These are phyloP conservation scores for Fomitopsis pinicola DNA, from an alignment of 1,284 basidiomycete species.

Conservation along the genomic window DNA sequence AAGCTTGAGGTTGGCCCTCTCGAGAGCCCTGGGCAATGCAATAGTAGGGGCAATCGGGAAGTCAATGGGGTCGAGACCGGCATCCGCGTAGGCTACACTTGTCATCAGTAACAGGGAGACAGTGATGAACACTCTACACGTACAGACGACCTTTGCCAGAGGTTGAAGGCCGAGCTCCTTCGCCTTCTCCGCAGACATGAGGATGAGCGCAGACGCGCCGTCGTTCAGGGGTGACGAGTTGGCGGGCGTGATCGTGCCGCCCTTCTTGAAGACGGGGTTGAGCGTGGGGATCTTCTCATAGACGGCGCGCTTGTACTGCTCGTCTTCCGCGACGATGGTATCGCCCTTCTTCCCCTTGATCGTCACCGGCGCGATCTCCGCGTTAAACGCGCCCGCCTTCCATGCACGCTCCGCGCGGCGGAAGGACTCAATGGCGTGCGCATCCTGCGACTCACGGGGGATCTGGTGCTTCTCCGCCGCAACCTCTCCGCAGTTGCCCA, in stretches of 20 bases:
- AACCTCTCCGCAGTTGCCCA: conserved; percentile 94
- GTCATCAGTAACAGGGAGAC: conserved; percentile 11
- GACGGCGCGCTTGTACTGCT: conserved; percentile 96
- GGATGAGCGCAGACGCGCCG: conserved; percentile 93
- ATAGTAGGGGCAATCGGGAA: conserved; percentile 95
- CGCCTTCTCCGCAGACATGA: conserved; percentile 90
- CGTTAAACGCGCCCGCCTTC: conserved; percentile 80
- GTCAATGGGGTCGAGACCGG: conserved; percentile 94
- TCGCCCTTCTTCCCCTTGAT: conserved; percentile 96
- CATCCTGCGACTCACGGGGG: conserved; percentile 83
- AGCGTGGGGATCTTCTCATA: conserved; percentile 90
- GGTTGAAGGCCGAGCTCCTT: conserved; percentile 87
- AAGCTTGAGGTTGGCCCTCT: conserved; percentile 80
- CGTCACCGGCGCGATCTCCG: conserved; percentile 90
- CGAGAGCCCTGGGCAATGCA: conserved; percentile 86
- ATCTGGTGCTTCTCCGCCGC: conserved; percentile 85
- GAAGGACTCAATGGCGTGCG: conserved; percentile 93
- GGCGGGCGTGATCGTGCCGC: conserved; percentile 90
- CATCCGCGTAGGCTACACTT: conserved; percentile 87
- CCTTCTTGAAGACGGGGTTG: conserved; percentile 87
- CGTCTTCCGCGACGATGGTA: conserved; percentile 87
- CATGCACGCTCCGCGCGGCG: conserved; percentile 90
- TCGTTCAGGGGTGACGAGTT: conserved; percentile 97
- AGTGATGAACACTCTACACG: conserved; percentile 26
- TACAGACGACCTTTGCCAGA: conserved; percentile 87